Conservation (phyloP, 202 grass and related monocot species). For the Panicum hallii region DNA sequence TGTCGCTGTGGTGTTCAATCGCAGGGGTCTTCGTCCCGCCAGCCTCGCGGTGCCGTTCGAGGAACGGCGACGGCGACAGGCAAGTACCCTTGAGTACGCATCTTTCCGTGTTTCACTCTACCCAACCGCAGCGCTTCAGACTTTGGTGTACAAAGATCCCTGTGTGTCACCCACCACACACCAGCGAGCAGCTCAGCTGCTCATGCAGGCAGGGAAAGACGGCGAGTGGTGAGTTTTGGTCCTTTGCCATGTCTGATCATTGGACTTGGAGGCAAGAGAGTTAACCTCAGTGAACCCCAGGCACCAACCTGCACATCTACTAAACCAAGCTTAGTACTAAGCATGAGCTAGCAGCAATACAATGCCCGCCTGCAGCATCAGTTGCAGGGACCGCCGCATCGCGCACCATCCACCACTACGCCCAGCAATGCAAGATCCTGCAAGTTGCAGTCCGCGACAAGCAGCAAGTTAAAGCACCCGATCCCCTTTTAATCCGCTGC, state of each 20-base stretch:
- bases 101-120: conserved; percentile 9
- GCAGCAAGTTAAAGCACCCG: background rate
- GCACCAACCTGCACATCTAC: background rate
- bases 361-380: background rate
- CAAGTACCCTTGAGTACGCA: background rate
- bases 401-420: no score
- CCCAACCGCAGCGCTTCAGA: background rate
- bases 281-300: no score
- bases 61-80: background rate
- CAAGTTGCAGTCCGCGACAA: background rate
- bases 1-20: conserved; percentile 16
- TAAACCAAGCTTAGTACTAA: background rate
- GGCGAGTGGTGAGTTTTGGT: background rate
- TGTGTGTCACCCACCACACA: background rate
- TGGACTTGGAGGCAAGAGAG: background rate
- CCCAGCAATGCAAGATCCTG: background rate
- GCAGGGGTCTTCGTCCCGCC: conserved; percentile 7
- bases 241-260: background rate
- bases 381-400: conserved; percentile 11
- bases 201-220: background rate
- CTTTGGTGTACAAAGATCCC: background rate
- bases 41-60: background rate
- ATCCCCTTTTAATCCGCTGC: background rate
- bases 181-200: background rate
- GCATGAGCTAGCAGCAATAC: background rate